Evolutionary conservation across 352 stramenopile species (phyloP), one percentile per base, ranked within the genome.

Genomic region (Lagenidium sp.): DNA sequence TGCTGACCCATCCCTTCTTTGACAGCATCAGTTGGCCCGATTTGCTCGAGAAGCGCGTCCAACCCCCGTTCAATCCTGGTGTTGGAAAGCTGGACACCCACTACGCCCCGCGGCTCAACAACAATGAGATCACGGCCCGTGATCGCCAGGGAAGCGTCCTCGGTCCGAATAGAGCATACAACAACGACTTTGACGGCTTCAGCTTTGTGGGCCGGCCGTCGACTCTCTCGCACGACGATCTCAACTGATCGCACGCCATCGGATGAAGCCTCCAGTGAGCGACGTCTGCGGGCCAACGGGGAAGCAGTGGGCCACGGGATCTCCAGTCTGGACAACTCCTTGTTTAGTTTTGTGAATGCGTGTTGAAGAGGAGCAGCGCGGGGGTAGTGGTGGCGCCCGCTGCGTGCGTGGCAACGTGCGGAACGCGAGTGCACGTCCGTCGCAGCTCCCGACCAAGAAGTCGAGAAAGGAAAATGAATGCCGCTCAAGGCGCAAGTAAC

Each of bases 1-100:
- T 97, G 43, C 68, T 96, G 55, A 85, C 66, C 15, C 85, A 97
- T 50, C 83, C 85, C 24, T 97, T 97, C 65, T 97, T 97, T 38
- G 73, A 95, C 45, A 68, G 48, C 31, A 96, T 97, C 54, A 77
- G 89, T 58, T 97, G 87, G 88, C 85, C 75, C 6, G 80, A 92
- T 37, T 56, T 95, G 47, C 58, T 94, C 7, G 72, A 85, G 48
- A 86, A 87, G 54, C 78, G 71, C 29, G 67, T 95, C 38, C 52
- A 67, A 47, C 83, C 83, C 36, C 82, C 83, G 22, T 95, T 94
- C 50, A 93, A 93, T 55, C 84, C 84, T n/a, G 77, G 79, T 24
- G 82, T 95, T 4, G 83, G 83, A 34, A 85, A 88, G 53, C 65
- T 92, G 28, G 82, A 94, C 50, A 95, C 78, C 25, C 69, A 88